Evolutionary conservation across 345 rosid genomes (phyloP).

Genomic region (Eucalyptus viminalis): DNA sequence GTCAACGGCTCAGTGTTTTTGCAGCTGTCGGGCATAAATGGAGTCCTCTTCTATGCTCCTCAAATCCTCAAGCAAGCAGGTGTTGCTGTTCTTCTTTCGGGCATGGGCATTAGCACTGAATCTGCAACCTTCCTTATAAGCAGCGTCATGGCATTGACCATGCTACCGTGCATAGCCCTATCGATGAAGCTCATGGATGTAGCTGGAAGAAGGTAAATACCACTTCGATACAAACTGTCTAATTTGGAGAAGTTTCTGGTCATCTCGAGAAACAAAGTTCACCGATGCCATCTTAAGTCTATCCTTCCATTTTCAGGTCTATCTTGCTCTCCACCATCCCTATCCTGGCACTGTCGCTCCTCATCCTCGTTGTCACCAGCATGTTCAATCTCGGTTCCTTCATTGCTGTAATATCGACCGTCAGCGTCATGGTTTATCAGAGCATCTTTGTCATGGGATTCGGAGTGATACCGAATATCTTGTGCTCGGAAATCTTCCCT

Average conservation of each 20-base stretch:
- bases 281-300: not conserved
- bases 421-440: constrained; percentile 9
- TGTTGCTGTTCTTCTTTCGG: constrained; percentile 18
- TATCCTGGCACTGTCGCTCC: constrained; percentile 6
- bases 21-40: constrained; percentile 23
- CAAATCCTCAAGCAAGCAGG: constrained; percentile 34
- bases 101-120: constrained; percentile 11
- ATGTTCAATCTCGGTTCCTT: not conserved
- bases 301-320: constrained; percentile 4
- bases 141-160: constrained; percentile 4
- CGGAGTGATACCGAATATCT: constrained; percentile 21
- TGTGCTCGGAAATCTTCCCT: constrained; percentile 32
- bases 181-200: constrained; percentile 34
- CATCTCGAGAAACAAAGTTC: not conserved
- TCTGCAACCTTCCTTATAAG: constrained; percentile 26
- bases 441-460: constrained; percentile 23
- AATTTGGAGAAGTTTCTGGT: not conserved
- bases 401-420: constrained; percentile 7
- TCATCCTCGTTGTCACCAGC: constrained; percentile 7
- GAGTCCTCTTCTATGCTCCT: constrained; percentile 27
- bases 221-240: not conserved
- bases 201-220: constrained; percentile 21
- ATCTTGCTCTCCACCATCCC: constrained; percentile 30
- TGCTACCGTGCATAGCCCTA: constrained; percentile 24
- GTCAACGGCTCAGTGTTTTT: not conserved